A percentile compares a stretch with the other conserved stretches of the same genome.
phyloP scores from a whole-genome alignment of 2,329 filamentous ascomycete species.

The Colletotrichum camelliae region DNA sequence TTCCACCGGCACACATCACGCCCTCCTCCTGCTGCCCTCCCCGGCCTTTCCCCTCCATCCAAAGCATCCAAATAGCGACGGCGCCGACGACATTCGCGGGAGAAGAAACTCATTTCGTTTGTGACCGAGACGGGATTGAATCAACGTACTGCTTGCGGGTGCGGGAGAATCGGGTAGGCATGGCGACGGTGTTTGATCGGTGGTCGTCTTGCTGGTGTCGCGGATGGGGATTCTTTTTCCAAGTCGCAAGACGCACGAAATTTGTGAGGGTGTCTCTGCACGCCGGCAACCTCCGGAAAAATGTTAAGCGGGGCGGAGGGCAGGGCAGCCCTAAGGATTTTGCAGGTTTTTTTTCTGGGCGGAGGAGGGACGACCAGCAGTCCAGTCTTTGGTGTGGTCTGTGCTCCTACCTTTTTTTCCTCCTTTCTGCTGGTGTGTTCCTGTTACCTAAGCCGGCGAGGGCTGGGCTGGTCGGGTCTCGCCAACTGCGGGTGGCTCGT shows the following conservation, averaged over 20 bases:
- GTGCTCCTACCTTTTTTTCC: not conserved
- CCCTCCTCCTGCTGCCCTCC: not conserved
- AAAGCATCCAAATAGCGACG: conserved; percentile 8
- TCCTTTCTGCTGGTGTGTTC: not conserved
- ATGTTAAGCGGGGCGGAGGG: conserved; percentile 43
- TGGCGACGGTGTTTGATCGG: conserved; percentile 19
- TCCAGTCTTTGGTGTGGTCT: not conserved
- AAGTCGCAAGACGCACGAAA: conserved; percentile 27
- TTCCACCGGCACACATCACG: not conserved
- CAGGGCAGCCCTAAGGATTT: conserved; percentile 43
- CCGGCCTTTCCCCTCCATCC: not conserved
- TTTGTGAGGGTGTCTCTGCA: conserved; percentile 44
- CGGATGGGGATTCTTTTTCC: conserved; percentile 35
- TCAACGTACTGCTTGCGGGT: conserved; percentile 77
- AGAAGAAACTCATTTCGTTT: conserved; percentile 1
- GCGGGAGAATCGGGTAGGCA: conserved; percentile 75
- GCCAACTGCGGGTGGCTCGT: not conserved
- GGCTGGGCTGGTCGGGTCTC: not conserved
- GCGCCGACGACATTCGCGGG: conserved; percentile 23
- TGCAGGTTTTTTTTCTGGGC: not conserved
- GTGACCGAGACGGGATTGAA: conserved; percentile 13
- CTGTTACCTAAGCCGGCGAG: not conserved
- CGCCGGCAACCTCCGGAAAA: conserved; percentile 33
- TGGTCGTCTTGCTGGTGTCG: conserved; percentile 42
- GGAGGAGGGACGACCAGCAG: not conserved